phyloP scores from a whole-genome alignment of 2,329 filamentous ascomycete species.

The Scedosporium minutisporum region DNA sequence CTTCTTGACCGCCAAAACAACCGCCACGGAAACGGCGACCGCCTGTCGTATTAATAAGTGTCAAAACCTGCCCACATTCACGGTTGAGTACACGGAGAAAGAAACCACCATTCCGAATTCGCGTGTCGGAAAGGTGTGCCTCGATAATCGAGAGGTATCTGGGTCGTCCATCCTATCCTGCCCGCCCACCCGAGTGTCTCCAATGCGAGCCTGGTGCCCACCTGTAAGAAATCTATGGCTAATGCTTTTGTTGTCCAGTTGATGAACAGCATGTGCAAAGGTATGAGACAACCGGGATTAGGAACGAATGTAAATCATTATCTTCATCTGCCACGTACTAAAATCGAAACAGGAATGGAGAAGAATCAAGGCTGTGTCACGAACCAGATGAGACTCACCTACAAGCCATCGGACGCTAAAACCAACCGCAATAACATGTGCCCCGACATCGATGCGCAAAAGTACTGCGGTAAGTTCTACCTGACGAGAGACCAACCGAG shows the following conservation, averaged over 20 bases:
- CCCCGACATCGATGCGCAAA: background rate
- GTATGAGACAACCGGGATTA: background rate
- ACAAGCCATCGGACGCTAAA: background rate
- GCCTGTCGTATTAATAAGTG: background rate
- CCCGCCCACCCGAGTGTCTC: background rate
- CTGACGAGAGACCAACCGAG: background rate
- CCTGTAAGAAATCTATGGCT: background rate
- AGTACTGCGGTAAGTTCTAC: background rate
- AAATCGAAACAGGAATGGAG: background rate
- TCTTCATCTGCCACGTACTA: too few species aligned
- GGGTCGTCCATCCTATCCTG: too few species aligned
- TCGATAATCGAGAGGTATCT: background rate
- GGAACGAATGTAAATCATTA: too few species aligned
- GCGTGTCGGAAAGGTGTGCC: background rate
- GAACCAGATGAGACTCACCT: background rate
- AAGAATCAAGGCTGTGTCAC: background rate
- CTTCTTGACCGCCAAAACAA: background rate
- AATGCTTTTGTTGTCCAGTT: background rate
- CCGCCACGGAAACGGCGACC: background rate
- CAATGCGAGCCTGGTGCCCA: too few species aligned
- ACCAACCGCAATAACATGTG: background rate
- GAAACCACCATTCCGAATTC: background rate
- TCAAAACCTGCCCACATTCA: background rate
- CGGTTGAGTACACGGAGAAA: background rate
- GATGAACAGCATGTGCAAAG: slow-evolving; percentile 1